Evolutionary conservation across 306 rosid genomes (phyloP), one percentile per base, ranked within the genome.

Genomic region (Dryas alaskensis): DNA sequence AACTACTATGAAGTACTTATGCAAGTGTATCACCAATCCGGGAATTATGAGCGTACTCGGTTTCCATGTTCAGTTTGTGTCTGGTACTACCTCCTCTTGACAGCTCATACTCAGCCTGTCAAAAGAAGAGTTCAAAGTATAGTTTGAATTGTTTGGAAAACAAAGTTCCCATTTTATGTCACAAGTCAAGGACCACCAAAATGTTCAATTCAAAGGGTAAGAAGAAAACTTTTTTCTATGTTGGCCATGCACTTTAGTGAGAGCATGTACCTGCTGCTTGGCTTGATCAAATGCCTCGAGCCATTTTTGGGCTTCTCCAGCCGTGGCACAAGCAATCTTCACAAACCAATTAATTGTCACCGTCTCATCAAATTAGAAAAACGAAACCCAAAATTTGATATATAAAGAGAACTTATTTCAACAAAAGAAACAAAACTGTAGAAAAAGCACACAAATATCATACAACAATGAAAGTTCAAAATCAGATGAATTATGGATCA

Each of bases 231-330:
- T 47, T 42, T 27, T 4, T 10, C 39, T 57, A 45, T 10, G 19
- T 42, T 4, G 51, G 63, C 10, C 44, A 13, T 7, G 77, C 14
- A 46, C 78, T 31, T 67, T 67, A 76, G 60, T 16, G 6, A 31
- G 52, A 67, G 50, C 55, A 74, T 45, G 53, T 88, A 91, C 98
- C 96, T 86, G 90, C 44, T 91, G 97, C 86, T 86, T 91, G 76
- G 98, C 97, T 25, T 93, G 94, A 61, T 89, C 89, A 86, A 93
- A 89, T 46, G 98, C 98, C 69, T 91, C 98, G 70, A 89, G 81
- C 98, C 98, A 93, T 74, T 81, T 88, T 5, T 78, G 90, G 44
- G 88, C 87, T 63, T 91, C 98, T 62, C 79, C 94, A 43, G 90
- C 89, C 4, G 89, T 88, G 57, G 89, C 83, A 58, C 96, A 91